Evolutionary conservation across 2,329 filamentous ascomycete genomes (phyloP).

Genomic region (Mycogone perniciosa): DNA sequence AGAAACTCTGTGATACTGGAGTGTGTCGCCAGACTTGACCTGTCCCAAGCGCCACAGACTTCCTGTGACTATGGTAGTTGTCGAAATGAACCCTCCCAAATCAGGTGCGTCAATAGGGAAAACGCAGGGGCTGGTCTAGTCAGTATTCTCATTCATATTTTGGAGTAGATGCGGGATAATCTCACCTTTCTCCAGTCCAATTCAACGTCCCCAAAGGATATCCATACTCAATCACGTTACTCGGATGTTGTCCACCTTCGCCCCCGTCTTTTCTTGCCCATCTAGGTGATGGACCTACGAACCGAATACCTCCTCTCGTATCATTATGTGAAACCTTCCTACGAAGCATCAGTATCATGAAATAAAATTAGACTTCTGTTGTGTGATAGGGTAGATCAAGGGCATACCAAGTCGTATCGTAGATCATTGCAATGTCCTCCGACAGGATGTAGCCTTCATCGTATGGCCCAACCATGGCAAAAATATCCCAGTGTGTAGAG

Average conservation of each 20-base stretch:
- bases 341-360: background rate
- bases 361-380: background rate
- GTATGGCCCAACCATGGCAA: background rate
- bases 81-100: conserved; percentile 33
- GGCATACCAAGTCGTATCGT: background rate
- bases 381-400: background rate
- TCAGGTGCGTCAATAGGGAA: conserved; percentile 35
- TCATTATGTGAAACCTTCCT: conserved; percentile 1
- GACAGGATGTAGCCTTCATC: background rate
- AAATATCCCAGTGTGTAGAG: background rate
- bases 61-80: conserved; percentile 24
- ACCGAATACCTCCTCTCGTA: background rate
- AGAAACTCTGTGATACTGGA: conserved; percentile 13
- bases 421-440: background rate
- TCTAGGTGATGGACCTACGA: background rate
- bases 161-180: background rate
- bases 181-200: background rate
- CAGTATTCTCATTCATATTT: background rate
- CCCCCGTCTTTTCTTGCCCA: conserved; percentile 1
- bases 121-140: conserved; percentile 14
- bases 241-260: conserved; percentile 3
- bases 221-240: conserved; percentile 7
- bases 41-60: conserved; percentile 37
- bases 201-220: background rate
- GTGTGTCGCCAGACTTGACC: conserved; percentile 31